phyloP scores from a whole-genome alignment of 305 asterid species.

The Fraxinus angustifolia region DNA sequence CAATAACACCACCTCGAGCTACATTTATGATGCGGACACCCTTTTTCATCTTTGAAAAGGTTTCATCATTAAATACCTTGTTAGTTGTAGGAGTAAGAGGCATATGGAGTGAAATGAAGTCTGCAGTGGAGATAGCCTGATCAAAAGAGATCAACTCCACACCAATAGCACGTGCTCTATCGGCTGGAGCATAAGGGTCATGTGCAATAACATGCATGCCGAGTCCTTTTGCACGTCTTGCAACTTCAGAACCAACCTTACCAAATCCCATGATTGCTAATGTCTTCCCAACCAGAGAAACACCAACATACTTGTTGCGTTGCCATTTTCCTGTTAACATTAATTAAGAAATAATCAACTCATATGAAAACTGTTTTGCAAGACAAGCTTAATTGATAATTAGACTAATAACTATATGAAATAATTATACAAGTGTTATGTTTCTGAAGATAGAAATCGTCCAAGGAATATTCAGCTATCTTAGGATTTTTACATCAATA shows the following conservation, averaged over 20 bases:
- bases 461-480: neutral
- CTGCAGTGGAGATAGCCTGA: conserved; percentile 71
- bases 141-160: conserved; percentile 89
- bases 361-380: neutral
- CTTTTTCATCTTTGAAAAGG: conserved; percentile 80
- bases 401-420: neutral
- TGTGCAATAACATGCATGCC: conserved; percentile 89
- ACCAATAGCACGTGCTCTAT: conserved; percentile 85
- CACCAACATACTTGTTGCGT: conserved; percentile 82
- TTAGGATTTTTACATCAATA: neutral
- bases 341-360: conserved; percentile 7
- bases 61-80: conserved; percentile 71
- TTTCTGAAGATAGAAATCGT: neutral
- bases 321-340: conserved; percentile 70
- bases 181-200: conserved; percentile 98
- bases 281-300: conserved; percentile 88
- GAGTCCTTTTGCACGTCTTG: conserved; percentile 90
- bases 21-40: conserved; percentile 79
- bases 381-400: neutral
- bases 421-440: neutral
- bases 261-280: conserved; percentile 93
- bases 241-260: conserved; percentile 95
- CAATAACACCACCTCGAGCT: conserved; percentile 93
- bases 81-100: conserved; percentile 82
- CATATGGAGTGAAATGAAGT: conserved; percentile 90